A percentile compares a stretch with the other conserved stretches of the same genome.
phyloP scores from a whole-genome alignment of 2,329 filamentous ascomycete genomes.

The Colletotrichum sp. region DNA sequence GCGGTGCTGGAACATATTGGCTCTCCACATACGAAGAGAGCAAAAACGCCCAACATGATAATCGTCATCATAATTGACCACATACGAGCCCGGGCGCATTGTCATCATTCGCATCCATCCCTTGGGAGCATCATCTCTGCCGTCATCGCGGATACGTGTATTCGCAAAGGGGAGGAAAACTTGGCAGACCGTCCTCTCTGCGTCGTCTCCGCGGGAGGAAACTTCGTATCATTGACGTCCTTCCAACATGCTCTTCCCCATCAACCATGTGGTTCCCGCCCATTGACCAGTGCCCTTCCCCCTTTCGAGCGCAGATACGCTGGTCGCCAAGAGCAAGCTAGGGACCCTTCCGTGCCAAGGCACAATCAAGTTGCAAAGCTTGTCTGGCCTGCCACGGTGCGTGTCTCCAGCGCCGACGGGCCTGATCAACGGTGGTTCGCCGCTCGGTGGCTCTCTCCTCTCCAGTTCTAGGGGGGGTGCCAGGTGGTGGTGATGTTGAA shows the following conservation, averaged over 20 bases:
- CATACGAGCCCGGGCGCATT: not conserved
- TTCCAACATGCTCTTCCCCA: not conserved
- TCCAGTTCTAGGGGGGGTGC: not conserved
- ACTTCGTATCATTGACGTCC: not conserved
- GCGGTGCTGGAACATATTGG: slow-evolving; percentile 1
- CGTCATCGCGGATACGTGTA: slow-evolving; percentile 4
- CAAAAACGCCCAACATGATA: not conserved
- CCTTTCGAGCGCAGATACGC: not conserved
- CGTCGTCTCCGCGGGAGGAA: not conserved
- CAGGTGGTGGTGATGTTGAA: not conserved
- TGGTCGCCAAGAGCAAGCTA: slow-evolving; percentile 4
- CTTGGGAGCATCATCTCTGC: not conserved
- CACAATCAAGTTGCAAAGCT: slow-evolving; percentile 17
- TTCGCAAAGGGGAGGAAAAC: not conserved
- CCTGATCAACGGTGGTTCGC: not conserved
- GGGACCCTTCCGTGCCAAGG: slow-evolving; percentile 7
- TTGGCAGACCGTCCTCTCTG: not conserved
- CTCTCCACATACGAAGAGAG: not conserved
- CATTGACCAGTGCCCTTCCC: not conserved
- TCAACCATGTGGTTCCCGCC: not conserved
- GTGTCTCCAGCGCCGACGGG: not conserved
- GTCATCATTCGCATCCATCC: not conserved
- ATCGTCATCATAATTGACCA: not conserved
- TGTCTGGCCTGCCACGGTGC: not conserved
- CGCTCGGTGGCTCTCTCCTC: not conserved